These are phyloP conservation scores for Cryptococcus sp. DNA, from an alignment of 1,284 basidiomycete species.

Conservation along the genomic window DNA sequence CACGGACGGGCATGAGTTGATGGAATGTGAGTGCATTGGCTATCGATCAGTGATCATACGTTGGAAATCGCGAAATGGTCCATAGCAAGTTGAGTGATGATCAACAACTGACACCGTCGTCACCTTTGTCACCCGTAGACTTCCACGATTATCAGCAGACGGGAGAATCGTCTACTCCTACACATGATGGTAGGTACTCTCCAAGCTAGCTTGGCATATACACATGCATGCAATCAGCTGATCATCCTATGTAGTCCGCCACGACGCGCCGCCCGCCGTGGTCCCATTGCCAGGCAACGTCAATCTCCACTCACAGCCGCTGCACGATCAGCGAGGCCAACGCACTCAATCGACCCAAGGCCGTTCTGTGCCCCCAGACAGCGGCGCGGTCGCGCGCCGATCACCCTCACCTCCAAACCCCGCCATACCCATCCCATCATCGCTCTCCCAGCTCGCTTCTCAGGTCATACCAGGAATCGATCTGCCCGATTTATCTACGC, in stretches of 20 bases:
- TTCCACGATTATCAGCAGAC: conserved; percentile 9
- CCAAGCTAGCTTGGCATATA: no score
- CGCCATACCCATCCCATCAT: conserved; percentile 13
- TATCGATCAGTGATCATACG: not conserved
- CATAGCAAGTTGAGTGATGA: not conserved
- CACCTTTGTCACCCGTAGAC: no score
- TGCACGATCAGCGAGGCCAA: no score
- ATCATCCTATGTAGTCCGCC: no score
- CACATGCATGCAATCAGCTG: no score
- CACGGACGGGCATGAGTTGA: conserved; percentile 8
- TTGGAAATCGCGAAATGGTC: not conserved
- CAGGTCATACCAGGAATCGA: conserved; percentile 6
- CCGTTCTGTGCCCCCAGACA: not conserved
- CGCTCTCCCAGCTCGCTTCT: conserved; percentile 9
- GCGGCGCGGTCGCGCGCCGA: not conserved
- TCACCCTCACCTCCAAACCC: conserved; percentile 12
- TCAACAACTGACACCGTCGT: not conserved
- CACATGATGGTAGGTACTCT: no score
- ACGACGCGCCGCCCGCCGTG: no score
- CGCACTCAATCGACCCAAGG: no score
- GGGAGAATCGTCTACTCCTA: no score
- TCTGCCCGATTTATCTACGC: conserved; percentile 2
- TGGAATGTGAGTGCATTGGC: conserved; percentile 11
- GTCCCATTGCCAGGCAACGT: no score
- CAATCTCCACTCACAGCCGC: no score